These are phyloP conservation scores for Trichomonas gallinae DNA, from an alignment of 208 protist species.

Conservation along the genomic window DNA sequence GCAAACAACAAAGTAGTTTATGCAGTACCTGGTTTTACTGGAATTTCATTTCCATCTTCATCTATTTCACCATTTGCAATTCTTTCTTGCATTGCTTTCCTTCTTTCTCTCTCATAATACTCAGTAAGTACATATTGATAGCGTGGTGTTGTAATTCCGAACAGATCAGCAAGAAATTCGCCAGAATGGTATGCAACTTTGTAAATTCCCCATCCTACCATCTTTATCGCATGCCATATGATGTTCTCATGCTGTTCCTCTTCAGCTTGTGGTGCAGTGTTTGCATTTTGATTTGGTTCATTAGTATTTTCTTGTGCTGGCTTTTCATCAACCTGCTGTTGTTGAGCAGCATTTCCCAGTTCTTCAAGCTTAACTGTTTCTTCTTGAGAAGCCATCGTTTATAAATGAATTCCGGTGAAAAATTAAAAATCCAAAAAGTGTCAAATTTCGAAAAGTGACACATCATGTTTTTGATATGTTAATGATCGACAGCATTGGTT, in stretches of 20 bases:
- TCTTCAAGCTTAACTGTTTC: not conserved
- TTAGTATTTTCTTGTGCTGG: not conserved
- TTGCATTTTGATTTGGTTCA: not conserved
- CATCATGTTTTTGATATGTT: too few species aligned
- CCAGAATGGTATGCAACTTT: not conserved
- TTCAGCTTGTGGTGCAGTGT: not conserved
- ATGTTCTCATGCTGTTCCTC: not conserved
- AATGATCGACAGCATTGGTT: too few species aligned
- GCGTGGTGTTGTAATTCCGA: slow-evolving; percentile 4
- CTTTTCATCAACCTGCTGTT: not conserved
- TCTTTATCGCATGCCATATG: not conserved
- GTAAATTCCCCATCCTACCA: not conserved
- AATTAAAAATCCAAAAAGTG: too few species aligned
- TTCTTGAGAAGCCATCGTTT: not conserved
- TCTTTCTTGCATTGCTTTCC: not conserved
- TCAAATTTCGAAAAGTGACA: too few species aligned
- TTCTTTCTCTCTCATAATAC: not conserved
- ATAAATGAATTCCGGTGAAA: too few species aligned
- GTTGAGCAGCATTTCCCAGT: not conserved
- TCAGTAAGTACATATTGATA: not conserved
- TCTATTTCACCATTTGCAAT: not conserved
- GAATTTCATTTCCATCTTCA: not conserved
- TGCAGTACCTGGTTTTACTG: not conserved
- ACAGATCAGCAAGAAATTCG: not conserved
- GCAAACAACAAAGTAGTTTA: not conserved